Base-by-base conservation (phyloP, 2,329 filamentous ascomycete genomes). In the Diaporthe aspalathi region DNA sequence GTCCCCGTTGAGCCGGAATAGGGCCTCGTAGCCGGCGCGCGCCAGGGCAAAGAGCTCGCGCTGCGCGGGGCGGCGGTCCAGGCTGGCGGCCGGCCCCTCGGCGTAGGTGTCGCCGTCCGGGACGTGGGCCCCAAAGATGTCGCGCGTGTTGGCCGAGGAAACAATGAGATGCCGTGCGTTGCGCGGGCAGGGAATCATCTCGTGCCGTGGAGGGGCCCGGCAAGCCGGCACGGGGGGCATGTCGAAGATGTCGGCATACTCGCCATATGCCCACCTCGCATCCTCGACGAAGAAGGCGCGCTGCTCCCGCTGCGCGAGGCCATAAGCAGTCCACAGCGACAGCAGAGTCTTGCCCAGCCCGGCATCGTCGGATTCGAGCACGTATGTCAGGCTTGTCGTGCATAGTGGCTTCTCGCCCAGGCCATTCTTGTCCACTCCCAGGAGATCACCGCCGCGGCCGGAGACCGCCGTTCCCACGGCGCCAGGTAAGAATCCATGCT, bases 251-350 rank as follows among this genome's bases (percentile, higher is more conserved):
- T 89, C 86, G 0, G 86, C 87, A 77, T 93, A 97, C 66, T 87
- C 85, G 12, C 94, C 94, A 76, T 96, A 96, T 1, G 92, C 91
- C 91, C 94, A 97, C 74, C 91, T 87, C 8, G 92, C 90, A 80
- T 97, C 94, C 76, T 97, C 93, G 73, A 97, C 85, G 82, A 97
- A 97, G 81, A 97, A 97, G 1, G 90, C 86, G 29, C 94, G 86
- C 17, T 88, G 89, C 78, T 97, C 92, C 72, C 90, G 88, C 78
- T 91, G 86, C 2, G 94, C 93, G 68, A 97, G 82, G 4, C 93
- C 93, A 78, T 96, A 97, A 32, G 93, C 91, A 76, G 92, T 92
- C 94, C 94, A 97, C 70, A 97, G 79, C 77, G 91, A 88, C 87
- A 97, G 90, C 72, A 97, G 81, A 1, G 92, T 90, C 74, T 89